Evolutionary conservation across 495 filamentous ascomycete species (phyloP), one percentile per base, ranked within the genome.

Genomic region (Terfezia boudieri): DNA sequence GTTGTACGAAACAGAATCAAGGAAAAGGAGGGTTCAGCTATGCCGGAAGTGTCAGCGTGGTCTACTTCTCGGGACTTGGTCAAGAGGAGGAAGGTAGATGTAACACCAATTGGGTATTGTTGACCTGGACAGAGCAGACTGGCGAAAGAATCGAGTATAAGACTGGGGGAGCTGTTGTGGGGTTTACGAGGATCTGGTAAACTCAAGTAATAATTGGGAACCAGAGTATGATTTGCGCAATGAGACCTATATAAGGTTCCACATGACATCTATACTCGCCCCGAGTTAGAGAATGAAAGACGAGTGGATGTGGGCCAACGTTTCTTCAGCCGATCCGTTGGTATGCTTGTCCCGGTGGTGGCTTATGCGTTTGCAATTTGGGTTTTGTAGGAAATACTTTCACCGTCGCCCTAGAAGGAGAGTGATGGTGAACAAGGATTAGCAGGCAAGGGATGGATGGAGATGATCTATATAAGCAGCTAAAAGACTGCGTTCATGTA

Each of bases 1-100:
- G 9, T 54, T 67, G 26, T 67, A 64, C 50, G 53, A 23, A 37
- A 66, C 64, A 9, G 51, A 57, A 22, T n/a, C 49, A 59, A 12
- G 59, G 56, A 22, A 53, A 54, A 43, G 64, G 64, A 16, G 64
- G 64, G 6, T 67, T 62, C 53, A 67, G 66, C 17, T 67, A 67
- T 37, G 64, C 64, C 20, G 64, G 64, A 7, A 17, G 41, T 12
- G 7, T 46, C 12, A 17, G 12, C 4, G 41, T 12, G 41, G 17
- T 2, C 17, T 46, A 46, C 17, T 46, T 46, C 17, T 14, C 41
- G 4, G 41, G 41, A 7, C 17, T 46, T 46, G 41, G 41, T 12
- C 2, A 17, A 46, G 41, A 46, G 17, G 7, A 7, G 41, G 7
- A 17, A 46, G 41, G 7, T 12, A 46, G 41, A 46, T 2, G 7